Conservation (phyloP, 1,139 yeast genomes). For the Candida sojae region DNA sequence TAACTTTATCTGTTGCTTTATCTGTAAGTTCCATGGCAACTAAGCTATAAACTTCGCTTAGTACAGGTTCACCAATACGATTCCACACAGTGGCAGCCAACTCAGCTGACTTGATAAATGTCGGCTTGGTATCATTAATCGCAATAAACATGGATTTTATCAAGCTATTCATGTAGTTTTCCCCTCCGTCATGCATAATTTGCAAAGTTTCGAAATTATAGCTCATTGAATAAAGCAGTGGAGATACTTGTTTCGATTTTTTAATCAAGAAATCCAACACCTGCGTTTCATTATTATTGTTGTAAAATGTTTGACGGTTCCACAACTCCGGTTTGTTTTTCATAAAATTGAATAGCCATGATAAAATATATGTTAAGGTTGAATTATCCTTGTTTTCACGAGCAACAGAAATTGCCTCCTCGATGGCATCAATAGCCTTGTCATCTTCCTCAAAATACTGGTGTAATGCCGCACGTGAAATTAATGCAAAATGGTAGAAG, state of each 20-base stretch:
- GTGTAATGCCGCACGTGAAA: slow-evolving; percentile 77
- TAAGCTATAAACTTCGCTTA: slow-evolving; percentile 48
- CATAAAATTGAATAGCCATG: slow-evolving; percentile 78
- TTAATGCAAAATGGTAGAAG: slow-evolving; percentile 79
- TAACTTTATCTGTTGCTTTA: slow-evolving; percentile 36
- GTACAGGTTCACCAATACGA: slow-evolving; percentile 47
- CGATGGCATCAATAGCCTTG: slow-evolving; percentile 78
- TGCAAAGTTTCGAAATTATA: slow-evolving; percentile 62
- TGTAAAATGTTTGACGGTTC: slow-evolving; percentile 41
- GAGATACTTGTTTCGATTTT: slow-evolving; percentile 55
- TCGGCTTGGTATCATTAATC: slow-evolving; percentile 35
- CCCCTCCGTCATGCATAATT: slow-evolving; percentile 50
- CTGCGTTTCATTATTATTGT: slow-evolving; percentile 52
- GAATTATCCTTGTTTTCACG: slow-evolving; percentile 78
- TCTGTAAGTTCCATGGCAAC: slow-evolving; percentile 43
- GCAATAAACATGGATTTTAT: slow-evolving; percentile 57
- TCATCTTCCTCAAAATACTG: slow-evolving; percentile 73
- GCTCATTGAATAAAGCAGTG: slow-evolving; percentile 57
- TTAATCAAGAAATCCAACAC: slow-evolving; percentile 62
- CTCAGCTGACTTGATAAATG: slow-evolving; percentile 50
- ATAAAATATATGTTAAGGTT: slow-evolving; percentile 73
- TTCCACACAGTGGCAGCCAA: slow-evolving; percentile 52
- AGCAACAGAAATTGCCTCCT: slow-evolving; percentile 87
- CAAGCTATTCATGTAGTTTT: slow-evolving; percentile 51
- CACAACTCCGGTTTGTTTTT: slow-evolving; percentile 64